Conservation (phyloP, 768 basidiomycete genomes). For the Ramaria rubella region DNA sequence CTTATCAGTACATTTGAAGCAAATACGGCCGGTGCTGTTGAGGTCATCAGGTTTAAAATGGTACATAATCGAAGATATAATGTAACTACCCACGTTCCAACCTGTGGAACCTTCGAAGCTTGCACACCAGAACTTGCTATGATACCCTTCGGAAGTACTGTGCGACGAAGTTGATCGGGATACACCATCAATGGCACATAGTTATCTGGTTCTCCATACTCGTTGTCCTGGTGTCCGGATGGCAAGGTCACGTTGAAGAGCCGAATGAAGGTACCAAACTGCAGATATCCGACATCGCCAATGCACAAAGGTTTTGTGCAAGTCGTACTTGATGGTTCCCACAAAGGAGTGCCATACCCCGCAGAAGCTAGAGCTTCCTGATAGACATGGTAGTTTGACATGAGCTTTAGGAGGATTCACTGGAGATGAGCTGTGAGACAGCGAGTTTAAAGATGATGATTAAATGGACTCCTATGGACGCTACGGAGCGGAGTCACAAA, state of each 20-base stretch:
- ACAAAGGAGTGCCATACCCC: constrained; percentile 1
- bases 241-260: constrained; percentile 14
- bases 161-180: not conserved
- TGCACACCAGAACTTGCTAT: constrained; percentile 1
- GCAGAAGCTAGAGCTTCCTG: constrained; percentile 1
- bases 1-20: constrained; percentile 3
- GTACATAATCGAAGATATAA: not conserved
- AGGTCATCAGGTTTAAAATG: not conserved
- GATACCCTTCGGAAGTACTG: not conserved
- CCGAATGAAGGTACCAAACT: constrained; percentile 11
- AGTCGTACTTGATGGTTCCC: not conserved
- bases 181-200: not conserved
- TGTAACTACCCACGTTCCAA: not conserved
- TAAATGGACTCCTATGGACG: not conserved
- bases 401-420: not conserved
- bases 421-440: not conserved
- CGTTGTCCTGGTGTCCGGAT: constrained; percentile 7
- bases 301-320: not conserved
- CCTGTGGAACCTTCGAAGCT: not conserved
- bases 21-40: not conserved
- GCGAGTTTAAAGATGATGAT: not conserved
- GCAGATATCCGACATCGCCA: constrained; percentile 14
- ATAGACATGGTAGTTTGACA: constrained; percentile 5
- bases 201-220: constrained; percentile 1
- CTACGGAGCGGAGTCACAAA: not conserved